Conservation (phyloP, 306 rosid species). For the Pterocarpus santalinus region DNA sequence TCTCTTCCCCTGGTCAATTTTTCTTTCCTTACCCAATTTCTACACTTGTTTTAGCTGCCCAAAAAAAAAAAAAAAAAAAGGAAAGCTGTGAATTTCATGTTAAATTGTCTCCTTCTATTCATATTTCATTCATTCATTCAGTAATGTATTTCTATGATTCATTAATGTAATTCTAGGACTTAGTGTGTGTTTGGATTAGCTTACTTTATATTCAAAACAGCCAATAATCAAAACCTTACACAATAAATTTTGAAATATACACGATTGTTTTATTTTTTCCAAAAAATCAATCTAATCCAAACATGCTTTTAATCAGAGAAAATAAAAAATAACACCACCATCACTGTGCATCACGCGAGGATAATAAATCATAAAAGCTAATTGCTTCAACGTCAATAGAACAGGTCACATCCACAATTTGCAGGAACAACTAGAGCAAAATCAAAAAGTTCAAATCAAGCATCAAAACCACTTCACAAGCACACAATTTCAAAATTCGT, state of each 20-base stretch:
- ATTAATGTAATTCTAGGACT: too few species aligned
- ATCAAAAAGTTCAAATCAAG: background rate
- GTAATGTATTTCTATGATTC: slow-evolving; percentile 12
- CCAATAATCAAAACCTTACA: too few species aligned
- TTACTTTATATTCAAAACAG: too few species aligned
- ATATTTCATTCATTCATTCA: background rate
- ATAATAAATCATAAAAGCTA: background rate
- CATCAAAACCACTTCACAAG: background rate
- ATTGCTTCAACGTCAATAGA: background rate
- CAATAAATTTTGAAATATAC: too few species aligned
- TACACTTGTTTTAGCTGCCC: background rate
- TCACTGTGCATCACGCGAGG: background rate
- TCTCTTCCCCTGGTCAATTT: too few species aligned
- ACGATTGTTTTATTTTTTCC: too few species aligned
- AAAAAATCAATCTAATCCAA: too few species aligned
- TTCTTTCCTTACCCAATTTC: slow-evolving; percentile 4
- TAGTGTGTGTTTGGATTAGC: too few species aligned
- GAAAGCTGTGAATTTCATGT: background rate
- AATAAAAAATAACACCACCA: background rate
- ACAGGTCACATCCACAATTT: background rate
- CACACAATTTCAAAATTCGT: slow-evolving; percentile 23
- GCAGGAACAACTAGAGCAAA: background rate
- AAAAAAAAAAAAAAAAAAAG: background rate
- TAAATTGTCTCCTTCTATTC: background rate
- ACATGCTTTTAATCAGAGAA: background rate